Evolutionary conservation across 306 rosid genomes (phyloP).

Genomic region (Casuarina equisetifolia): DNA sequence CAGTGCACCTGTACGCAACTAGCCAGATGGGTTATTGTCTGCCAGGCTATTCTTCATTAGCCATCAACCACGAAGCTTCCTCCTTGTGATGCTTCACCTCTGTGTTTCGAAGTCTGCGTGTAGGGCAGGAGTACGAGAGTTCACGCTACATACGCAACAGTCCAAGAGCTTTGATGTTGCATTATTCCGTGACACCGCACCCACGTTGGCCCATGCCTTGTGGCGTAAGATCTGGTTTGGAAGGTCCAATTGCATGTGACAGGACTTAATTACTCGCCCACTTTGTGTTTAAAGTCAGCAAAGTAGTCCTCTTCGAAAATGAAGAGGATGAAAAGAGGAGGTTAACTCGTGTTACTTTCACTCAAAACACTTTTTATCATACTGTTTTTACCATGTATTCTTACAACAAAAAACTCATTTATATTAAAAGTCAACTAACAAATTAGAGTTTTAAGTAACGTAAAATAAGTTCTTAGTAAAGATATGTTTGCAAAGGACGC

Average conservation of each 20-base stretch:
- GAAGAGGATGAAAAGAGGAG: too few species aligned
- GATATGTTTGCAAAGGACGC: too few species aligned
- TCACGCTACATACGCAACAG: too few species aligned
- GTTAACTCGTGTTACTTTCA: too few species aligned
- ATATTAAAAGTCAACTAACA: too few species aligned
- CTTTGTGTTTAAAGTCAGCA: conserved; percentile 14
- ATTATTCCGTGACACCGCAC: too few species aligned
- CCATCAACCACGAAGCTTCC: neutral
- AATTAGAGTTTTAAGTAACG: too few species aligned
- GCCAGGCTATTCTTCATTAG: neutral
- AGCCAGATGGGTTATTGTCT: conserved; percentile 6
- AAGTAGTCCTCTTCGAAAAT: neutral
- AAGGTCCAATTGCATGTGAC: conserved; percentile 20
- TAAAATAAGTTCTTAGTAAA: too few species aligned
- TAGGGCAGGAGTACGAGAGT: neutral
- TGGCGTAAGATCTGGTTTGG: conserved; percentile 42
- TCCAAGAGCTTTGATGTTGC: too few species aligned
- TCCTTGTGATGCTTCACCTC: neutral
- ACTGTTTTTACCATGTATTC: too few species aligned
- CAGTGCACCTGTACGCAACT: conserved; percentile 3
- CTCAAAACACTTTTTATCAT: too few species aligned
- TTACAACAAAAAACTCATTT: too few species aligned
- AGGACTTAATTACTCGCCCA: neutral
- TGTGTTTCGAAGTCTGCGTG: conserved; percentile 11
- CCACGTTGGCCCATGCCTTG: conserved; percentile 19